Evolutionary conservation across 108 stramenopile genomes (phyloP), one percentile per base, ranked within the genome.

Genomic region (Stephanodiscus minutulus): DNA sequence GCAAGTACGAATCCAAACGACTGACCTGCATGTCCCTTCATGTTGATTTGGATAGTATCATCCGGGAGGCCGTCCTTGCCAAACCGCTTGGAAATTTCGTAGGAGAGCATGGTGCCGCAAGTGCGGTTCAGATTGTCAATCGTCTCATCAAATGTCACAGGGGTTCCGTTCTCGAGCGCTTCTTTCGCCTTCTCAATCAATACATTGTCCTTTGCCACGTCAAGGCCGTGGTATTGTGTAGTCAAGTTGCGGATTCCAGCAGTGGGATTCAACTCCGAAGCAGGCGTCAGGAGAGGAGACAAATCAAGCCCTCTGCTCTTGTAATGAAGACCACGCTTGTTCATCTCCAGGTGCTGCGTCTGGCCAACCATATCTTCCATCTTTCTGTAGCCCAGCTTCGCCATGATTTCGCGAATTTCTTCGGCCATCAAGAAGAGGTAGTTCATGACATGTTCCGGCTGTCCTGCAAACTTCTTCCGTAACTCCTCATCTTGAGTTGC

Each of bases 401-500:
- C 96, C 96, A 98, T 96, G 54, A 94, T 94, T 70, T 96, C 95
- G 35, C 98, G 91, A 68, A 96, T 83, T 66, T 97, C 96, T 79
- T 98, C 97, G 47, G 97, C 97, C 79, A 97, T 78, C 71, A 97
- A 77, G 70, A 94, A 96, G 73, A 98, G 95, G 85, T 96, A 99
- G 80, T 98, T 98, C 66, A 98, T 83, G 29, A 99, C 98, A 79
- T 98, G 97, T 76, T 98, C 96, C 20, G 98, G 97, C 82, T 97
- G 91, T 35, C 98, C 98, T 46, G 87, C 83, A 82, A 98, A 98
- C 72, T 97, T 97, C 61, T 82, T 81, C 56, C 98, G 82, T 13
- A 98, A 86, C 73, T 97, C 94, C 72, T 96, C 95, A 69, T 98
- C 98, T 90, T 98, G 97, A 20, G 97, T 96, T 22, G 97, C 97